phyloP scores from a whole-genome alignment of 805 yeast genomes.

The Cyberlindnera meyerae region DNA sequence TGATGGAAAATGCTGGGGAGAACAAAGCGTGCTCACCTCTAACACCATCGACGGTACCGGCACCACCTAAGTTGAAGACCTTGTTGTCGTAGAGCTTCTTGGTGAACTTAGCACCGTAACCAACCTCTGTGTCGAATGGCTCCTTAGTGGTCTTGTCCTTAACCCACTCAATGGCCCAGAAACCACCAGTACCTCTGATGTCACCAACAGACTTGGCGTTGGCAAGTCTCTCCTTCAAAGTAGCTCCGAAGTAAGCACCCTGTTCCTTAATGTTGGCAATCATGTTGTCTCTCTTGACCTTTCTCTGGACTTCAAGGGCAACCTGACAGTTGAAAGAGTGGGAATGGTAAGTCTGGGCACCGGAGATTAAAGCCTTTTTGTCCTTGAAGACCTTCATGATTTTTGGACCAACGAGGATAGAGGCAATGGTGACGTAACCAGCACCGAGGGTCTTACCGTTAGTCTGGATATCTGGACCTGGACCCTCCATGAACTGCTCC shows the following conservation, averaged over 20 bases:
- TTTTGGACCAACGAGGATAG: constrained; percentile 34
- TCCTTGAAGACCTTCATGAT: constrained; percentile 32
- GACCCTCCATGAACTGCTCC: constrained; percentile 34
- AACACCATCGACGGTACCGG: constrained; percentile 35
- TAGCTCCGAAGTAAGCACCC: constrained; percentile 40
- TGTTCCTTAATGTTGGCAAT: constrained; percentile 36
- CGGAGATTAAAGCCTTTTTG: constrained; percentile 28
- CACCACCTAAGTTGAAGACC: constrained; percentile 35
- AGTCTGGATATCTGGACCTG: constrained; percentile 44
- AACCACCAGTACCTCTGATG: constrained; percentile 51
- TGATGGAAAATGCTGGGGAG: constrained; percentile 41
- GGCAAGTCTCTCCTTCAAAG: constrained; percentile 28
- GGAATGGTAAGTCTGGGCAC: constrained; percentile 47
- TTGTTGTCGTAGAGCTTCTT: constrained; percentile 36
- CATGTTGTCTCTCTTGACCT: constrained; percentile 32
- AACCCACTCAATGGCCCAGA: constrained; percentile 50
- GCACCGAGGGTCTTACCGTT: constrained; percentile 46
- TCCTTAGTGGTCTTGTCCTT: constrained; percentile 43
- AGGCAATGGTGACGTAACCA: constrained; percentile 46
- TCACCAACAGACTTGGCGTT: constrained; percentile 39
- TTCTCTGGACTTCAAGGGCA: constrained; percentile 41
- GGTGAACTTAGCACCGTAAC: constrained; percentile 29
- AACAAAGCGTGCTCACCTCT: constrained; percentile 43
- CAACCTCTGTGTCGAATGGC: constrained; percentile 33
- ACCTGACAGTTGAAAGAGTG: constrained; percentile 44